Percentiles rank a stretch among this genome's conserved stretches.
phyloP scores from a whole-genome alignment of 805 yeast genomes.

The Suhomyces pyralidae region DNA sequence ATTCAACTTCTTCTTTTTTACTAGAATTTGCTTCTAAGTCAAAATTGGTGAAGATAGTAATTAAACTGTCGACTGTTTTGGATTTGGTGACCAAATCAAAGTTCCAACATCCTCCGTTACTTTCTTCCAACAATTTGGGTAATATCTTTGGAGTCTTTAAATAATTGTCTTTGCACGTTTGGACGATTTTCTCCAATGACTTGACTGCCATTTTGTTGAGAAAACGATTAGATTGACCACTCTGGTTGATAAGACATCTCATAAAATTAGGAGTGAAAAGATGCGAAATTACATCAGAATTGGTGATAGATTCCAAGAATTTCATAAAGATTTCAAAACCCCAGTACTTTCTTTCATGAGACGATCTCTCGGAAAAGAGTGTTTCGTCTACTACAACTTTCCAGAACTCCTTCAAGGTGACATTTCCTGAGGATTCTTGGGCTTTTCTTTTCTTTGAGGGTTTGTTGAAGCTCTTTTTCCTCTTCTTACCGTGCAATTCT shows the following conservation, averaged over 20 bases:
- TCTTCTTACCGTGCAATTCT: slow-evolving; percentile 22
- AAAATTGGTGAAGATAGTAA: slow-evolving; percentile 22
- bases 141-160: slow-evolving; percentile 35
- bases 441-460: slow-evolving; percentile 13
- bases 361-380: slow-evolving; percentile 70
- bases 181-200: slow-evolving; percentile 44
- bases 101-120: slow-evolving; percentile 53
- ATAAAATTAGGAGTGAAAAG: slow-evolving; percentile 63
- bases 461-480: slow-evolving; percentile 28
- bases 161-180: slow-evolving; percentile 35
- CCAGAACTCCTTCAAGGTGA: slow-evolving; percentile 65
- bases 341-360: slow-evolving; percentile 82
- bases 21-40: slow-evolving; percentile 8
- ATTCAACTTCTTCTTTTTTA: slow-evolving; percentile 11
- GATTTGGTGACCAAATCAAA: slow-evolving; percentile 78
- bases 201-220: slow-evolving; percentile 65
- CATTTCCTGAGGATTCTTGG: slow-evolving; percentile 36
- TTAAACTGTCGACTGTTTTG: slow-evolving; percentile 50
- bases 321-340: slow-evolving; percentile 73
- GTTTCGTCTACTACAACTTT: slow-evolving; percentile 73
- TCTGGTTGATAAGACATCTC: slow-evolving; percentile 74
- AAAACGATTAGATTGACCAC: slow-evolving; percentile 60
- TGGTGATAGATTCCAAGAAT: slow-evolving; percentile 31
- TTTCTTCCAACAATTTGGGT: slow-evolving; percentile 24
- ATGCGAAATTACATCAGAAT: slow-evolving; percentile 15